phyloP scores from a whole-genome alignment of 2,329 filamentous ascomycete genomes.

The Ciborinia camelliae region DNA sequence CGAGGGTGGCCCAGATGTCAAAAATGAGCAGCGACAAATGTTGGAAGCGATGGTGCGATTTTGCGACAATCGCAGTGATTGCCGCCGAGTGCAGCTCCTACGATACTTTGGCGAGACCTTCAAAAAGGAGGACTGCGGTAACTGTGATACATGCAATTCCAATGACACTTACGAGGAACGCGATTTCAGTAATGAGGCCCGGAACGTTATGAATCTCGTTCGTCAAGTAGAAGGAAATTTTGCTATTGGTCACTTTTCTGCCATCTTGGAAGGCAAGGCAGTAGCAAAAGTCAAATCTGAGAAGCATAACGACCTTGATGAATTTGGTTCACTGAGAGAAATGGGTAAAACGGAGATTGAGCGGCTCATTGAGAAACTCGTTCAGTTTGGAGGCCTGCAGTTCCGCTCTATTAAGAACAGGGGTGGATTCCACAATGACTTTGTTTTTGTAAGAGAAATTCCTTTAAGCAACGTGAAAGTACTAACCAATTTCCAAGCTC shows the following conservation, averaged over 20 bases:
- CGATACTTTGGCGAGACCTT: constrained; percentile 94
- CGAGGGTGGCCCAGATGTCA: constrained; percentile 73
- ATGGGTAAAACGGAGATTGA: constrained; percentile 75
- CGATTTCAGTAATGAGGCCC: constrained; percentile 75
- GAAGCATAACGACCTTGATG: constrained; percentile 39
- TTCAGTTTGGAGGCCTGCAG: constrained; percentile 67
- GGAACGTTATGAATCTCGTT: constrained; percentile 67
- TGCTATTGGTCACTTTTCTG: constrained; percentile 77
- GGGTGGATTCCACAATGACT: constrained; percentile 67
- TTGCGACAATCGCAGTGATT: constrained; percentile 86
- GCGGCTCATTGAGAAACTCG: constrained; percentile 68
- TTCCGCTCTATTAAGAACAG: constrained; percentile 67
- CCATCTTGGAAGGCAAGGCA: constrained; percentile 71
- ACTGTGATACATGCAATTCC: constrained; percentile 87
- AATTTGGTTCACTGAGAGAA: constrained; percentile 65
- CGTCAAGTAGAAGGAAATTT: constrained; percentile 55
- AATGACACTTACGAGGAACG: constrained; percentile 64
- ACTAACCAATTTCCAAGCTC: constrained; percentile 37
- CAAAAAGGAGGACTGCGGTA: constrained; percentile 64
- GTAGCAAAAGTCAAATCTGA: constrained; percentile 52
- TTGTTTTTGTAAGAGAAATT: constrained; percentile 56
- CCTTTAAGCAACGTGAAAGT: not conserved
- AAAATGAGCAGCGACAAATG: constrained; percentile 80
- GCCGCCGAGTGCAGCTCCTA: constrained; percentile 81
- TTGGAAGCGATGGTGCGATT: constrained; percentile 79